Conservation (phyloP, 2,329 filamentous ascomycete genomes). For the Cryphonectria japonica region DNA sequence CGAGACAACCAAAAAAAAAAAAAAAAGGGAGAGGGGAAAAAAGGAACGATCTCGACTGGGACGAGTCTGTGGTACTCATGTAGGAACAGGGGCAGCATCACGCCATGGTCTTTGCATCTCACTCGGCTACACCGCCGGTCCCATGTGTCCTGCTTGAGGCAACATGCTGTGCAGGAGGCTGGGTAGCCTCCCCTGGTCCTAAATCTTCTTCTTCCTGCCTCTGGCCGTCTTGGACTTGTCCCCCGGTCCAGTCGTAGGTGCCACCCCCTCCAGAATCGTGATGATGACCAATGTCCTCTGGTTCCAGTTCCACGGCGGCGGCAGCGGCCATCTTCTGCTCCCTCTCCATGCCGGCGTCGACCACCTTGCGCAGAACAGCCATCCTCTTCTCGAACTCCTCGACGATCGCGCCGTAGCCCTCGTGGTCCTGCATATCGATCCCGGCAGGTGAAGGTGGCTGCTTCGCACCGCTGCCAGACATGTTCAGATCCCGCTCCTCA, state of each 20-base stretch:
- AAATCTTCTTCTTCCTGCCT: not conserved
- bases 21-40: not conserved
- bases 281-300: not conserved
- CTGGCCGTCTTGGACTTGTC: not conserved
- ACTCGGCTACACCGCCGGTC: not conserved
- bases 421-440: conserved; percentile 4
- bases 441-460: not conserved
- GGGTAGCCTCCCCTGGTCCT: not conserved
- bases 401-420: conserved; percentile 54
- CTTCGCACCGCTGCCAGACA: conserved; percentile 17
- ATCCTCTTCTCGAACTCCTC: conserved; percentile 64
- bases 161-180: not conserved
- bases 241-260: not conserved
- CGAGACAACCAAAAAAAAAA: not conserved
- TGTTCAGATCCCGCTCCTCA: conserved; percentile 21
- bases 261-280: not conserved
- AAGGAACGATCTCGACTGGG: not conserved
- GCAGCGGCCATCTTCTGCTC: conserved; percentile 38
- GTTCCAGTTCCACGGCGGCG: not conserved
- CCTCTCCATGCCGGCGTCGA: conserved; percentile 55
- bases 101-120: not conserved
- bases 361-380: conserved; percentile 56
- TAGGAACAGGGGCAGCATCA: not conserved
- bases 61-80: not conserved
- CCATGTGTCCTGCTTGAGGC: conserved; percentile 1